Base-by-base conservation (phyloP, 768 basidiomycete species). In the Serendipita sp. region DNA sequence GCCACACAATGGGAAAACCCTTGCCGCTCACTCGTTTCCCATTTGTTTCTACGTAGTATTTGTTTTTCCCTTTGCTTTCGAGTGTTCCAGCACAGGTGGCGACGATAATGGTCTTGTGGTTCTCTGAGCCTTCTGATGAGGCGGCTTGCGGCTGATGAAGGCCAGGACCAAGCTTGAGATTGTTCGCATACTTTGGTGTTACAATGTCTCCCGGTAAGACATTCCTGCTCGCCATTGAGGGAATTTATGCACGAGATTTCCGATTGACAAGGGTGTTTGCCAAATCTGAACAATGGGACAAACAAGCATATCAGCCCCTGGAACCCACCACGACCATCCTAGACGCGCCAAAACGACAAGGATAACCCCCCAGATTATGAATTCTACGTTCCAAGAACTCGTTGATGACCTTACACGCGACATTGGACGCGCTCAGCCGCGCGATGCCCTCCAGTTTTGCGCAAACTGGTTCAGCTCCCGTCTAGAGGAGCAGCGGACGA, bases 401-500 rank as follows among this genome's bases (percentile, higher is more conserved):
- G 79, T 96, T 68, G 80, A 78, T 65, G 92, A 97, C 72, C 80
- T 97, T 64, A 86, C 89, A 68, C 85, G 90, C 72, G 94, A 95
- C 73, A 83, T 83, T 47, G 80, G 88, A 47, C 86, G 89, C 68
- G 89, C 83, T 3, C 89, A 92, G 73, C 93, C 95, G 24, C 85
- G 83, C 70, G 95, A 98, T 72, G 83, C 86, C 3, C 85, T 96
- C 53, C 95, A 97, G 75, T 92, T 88, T 74, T 90, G 88, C 70
- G 85, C 94, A 54, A 92, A 86, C 70, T 98, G 93, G 93, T 97
- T 98, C 75, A 89, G 93, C 73, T 80, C 81, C 67, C 83, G 89
- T 64, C 79, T 94, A 60, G 88, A 92, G 68, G 88, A 92, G 71
- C 92, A 94, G 71, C 81, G 92, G 65, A 79, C 82, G 48, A 81